phyloP scores from a whole-genome alignment of 73 alveolate genomes.

The Stentor coeruleus region DNA sequence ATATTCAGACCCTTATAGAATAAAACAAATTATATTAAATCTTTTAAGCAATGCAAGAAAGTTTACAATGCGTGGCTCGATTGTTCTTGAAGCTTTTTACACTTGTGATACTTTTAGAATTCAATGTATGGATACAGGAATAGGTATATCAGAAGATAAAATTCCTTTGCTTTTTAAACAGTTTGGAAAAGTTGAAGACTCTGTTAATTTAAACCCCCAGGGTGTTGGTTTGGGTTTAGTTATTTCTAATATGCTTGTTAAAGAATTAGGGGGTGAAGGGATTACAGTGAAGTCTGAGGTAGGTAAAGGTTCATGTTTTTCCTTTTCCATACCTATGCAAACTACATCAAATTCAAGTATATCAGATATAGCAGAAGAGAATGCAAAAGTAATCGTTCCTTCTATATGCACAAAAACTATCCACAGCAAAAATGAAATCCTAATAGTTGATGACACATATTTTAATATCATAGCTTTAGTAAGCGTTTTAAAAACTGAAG shows the following conservation, averaged over 20 bases:
- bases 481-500: slow-evolving; percentile 1
- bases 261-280: background rate
- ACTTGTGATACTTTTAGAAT: background rate
- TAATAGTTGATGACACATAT: slow-evolving; percentile 25
- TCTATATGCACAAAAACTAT: background rate
- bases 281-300: background rate
- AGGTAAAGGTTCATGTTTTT: background rate
- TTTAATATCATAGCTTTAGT: slow-evolving; percentile 18
- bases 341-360: no score
- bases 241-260: background rate
- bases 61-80: slow-evolving; percentile 38
- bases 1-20: slow-evolving; percentile 33
- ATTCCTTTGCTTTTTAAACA: background rate
- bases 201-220: background rate
- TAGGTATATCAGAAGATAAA: background rate
- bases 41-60: slow-evolving; percentile 39
- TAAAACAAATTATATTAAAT: slow-evolving; percentile 36
- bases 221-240: background rate
- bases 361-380: no score
- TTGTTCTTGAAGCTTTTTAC: background rate
- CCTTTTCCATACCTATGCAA: background rate
- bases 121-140: background rate
- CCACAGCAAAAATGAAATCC: background rate
- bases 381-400: background rate
- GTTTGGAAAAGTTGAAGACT: background rate